These are phyloP conservation scores for Backusella tuberculispora DNA, from an alignment of 192 early-diverging fungal species.

Conservation along the genomic window DNA sequence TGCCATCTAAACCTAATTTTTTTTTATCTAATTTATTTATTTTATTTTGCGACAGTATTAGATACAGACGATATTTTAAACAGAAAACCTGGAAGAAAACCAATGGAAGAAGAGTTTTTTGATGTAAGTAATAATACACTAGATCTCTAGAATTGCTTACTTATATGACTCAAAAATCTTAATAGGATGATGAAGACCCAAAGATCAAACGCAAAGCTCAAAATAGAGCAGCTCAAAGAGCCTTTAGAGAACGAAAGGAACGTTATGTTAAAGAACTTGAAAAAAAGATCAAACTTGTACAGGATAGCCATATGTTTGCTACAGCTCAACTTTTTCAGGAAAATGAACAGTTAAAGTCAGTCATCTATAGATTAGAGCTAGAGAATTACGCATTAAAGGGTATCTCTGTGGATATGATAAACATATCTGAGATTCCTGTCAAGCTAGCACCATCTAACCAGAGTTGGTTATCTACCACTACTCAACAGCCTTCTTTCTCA, in stretches of 20 bases:
- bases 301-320: constrained; percentile 50
- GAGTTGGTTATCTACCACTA: neutral
- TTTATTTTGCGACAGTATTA: constrained; percentile 7
- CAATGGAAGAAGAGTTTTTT: constrained; percentile 8
- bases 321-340: constrained; percentile 52
- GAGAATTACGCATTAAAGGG: constrained; percentile 46
- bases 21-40: neutral
- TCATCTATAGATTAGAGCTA: constrained; percentile 54
- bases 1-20: constrained; percentile 1
- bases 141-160: neutral
- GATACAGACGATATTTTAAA: neutral
- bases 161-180: neutral
- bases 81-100: constrained; percentile 21
- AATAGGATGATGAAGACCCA: constrained; percentile 27
- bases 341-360: constrained; percentile 50
- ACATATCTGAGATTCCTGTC: neutral
- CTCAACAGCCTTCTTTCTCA: neutral
- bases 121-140: constrained; percentile 4
- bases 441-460: neutral
- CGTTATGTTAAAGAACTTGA: constrained; percentile 83
- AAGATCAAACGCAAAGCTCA: constrained; percentile 43
- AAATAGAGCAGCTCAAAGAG: constrained; percentile 42
- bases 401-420: neutral
- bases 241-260: constrained; percentile 77
- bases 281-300: constrained; percentile 69